Evolutionary conservation across 2,329 filamentous ascomycete genomes (phyloP).

Genomic region (Fusarium neocosmosporiellum): DNA sequence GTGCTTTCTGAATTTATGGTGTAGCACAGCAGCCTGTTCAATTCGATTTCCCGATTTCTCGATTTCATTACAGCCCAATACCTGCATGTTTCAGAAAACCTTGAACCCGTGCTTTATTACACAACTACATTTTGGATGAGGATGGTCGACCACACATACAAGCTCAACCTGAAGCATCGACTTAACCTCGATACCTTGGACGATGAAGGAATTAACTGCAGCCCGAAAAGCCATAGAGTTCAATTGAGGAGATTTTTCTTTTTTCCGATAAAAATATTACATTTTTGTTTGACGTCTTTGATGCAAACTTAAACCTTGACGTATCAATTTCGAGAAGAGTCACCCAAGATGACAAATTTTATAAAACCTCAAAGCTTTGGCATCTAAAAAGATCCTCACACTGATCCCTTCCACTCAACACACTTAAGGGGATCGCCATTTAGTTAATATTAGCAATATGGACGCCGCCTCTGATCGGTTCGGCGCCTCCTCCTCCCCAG

Average conservation of each 20-base stretch:
- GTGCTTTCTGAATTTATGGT: neutral
- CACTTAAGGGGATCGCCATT: neutral
- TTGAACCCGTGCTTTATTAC: neutral
- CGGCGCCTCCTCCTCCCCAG: neutral
- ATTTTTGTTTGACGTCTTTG: neutral
- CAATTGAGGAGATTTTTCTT: neutral
- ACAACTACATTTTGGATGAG: neutral
- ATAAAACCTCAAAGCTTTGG: neutral
- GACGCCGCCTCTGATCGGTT: neutral
- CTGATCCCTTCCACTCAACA: neutral
- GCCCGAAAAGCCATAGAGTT: neutral
- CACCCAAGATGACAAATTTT: neutral
- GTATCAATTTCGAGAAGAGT: neutral
- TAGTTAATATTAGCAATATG: neutral
- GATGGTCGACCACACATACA: neutral
- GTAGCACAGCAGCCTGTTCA: neutral
- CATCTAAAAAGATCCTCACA: no score
- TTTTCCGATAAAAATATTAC: neutral
- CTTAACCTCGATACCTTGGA: neutral
- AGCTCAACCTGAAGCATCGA: neutral
- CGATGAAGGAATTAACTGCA: neutral
- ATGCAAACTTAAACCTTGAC: neutral
- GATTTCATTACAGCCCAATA: neutral
- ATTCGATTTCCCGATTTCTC: neutral
- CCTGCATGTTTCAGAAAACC: neutral